Conservation (phyloP, 2,329 filamentous ascomycete genomes). For the Aspergillus calidoustus region DNA sequence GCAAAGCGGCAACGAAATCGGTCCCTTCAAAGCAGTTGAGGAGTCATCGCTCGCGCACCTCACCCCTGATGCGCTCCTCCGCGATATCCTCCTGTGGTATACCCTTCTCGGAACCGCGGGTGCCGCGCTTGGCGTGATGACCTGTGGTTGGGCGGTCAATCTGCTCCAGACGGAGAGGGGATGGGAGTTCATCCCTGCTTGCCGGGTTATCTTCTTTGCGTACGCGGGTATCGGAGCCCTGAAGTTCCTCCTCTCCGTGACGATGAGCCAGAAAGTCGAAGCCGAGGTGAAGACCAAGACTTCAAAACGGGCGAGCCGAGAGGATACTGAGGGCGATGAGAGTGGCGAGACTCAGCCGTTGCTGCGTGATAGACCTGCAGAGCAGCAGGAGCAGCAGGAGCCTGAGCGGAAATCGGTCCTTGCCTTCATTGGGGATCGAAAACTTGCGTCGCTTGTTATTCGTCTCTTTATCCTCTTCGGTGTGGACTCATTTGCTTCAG, state of each 20-base stretch:
- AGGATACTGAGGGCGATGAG: conserved; percentile 25
- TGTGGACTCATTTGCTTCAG: conserved; percentile 71
- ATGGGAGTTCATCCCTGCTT: conserved; percentile 55
- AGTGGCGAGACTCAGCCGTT: conserved; percentile 44
- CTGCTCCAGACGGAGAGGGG: conserved; percentile 48
- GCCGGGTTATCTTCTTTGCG: conserved; percentile 60
- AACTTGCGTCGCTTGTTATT: conserved; percentile 42
- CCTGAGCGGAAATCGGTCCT: conserved; percentile 49
- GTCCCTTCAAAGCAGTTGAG: conserved; percentile 69
- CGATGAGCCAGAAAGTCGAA: conserved; percentile 56
- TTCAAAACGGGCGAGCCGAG: conserved; percentile 22
- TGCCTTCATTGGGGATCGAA: conserved; percentile 58
- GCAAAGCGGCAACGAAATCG: conserved; percentile 64
- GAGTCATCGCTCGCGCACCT: conserved; percentile 68
- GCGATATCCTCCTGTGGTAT: conserved; percentile 71
- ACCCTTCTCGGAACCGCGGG: conserved; percentile 59
- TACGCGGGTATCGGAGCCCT: conserved; percentile 63
- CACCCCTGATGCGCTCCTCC: conserved; percentile 57
- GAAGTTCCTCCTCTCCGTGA: conserved; percentile 59
- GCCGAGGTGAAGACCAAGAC: conserved; percentile 33
- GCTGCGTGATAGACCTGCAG: conserved; percentile 26
- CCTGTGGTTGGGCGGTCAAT: conserved; percentile 64
- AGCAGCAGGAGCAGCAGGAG: conserved; percentile 26
- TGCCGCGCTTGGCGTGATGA: conserved; percentile 63
- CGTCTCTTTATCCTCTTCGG: conserved; percentile 69